Evolutionary conservation across 1,284 basidiomycete species (phyloP), one percentile per base, ranked within the genome.

Genomic region (Sanghuangporus weigelae): DNA sequence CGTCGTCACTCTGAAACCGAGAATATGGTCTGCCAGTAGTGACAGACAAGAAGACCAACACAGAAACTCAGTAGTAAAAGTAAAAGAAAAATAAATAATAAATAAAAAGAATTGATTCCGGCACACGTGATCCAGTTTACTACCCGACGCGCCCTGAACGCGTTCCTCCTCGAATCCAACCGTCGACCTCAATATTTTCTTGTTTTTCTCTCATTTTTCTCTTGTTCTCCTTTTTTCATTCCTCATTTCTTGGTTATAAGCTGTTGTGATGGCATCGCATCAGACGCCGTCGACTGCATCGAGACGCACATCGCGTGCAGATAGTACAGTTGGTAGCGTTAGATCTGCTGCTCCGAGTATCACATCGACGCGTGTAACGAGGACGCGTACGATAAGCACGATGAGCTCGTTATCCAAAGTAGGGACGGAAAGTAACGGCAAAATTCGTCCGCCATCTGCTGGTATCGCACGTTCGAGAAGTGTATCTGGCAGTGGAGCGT

Each of bases 261-360:
- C 19, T 35, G n/a, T n/a, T 2, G 11, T 12, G 6, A 62, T 62
- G 60, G 48, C 60, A 10, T 56, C 60, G 3, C 40, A 53, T 16
- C 40, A 53, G 26, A 56, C 56, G 19, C 62, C 55, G 38, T 63
- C 62, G 39, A 63, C 56, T 35, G 55, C 62, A 19, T 63, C 62
- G 44, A 58, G 55, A 56, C 62, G 62, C 36, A 46, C 58, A 31
- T 63, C 62, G 44, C 62, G 62, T 42, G 36, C 35, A 19, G 21
- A 42, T 14, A 54, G 36, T 23, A 49, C 44, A 46, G 7, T 19
- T 46, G 21, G 16, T 46, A 19, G 11, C 12, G 44, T 44, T 7
- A 31, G 44, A 19, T 38, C 44, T 11, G 21, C 35, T 10, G 26
- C 57, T 8, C 44, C 57, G 10, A 49, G 44, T 49, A 44, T 44